These are phyloP conservation scores for Ascochyta clinopodiicola DNA, from an alignment of 2,329 filamentous ascomycete genomes.

Conservation along the genomic window DNA sequence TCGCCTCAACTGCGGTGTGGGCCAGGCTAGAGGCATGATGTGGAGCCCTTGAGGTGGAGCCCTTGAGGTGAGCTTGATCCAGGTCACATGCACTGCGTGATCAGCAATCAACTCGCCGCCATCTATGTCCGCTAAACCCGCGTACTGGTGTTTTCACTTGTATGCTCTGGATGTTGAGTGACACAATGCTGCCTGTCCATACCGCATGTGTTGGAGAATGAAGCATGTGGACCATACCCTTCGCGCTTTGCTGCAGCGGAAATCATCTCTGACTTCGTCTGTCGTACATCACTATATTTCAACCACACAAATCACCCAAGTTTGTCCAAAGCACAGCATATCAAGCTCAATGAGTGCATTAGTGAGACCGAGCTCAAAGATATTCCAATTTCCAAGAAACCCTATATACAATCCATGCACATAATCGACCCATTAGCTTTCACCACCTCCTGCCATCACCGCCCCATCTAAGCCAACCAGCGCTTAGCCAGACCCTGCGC, in stretches of 20 bases:
- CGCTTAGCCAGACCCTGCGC: conserved; percentile 21
- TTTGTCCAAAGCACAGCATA: neutral
- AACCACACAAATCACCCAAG: too few relatives aligned
- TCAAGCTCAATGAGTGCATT: conserved; percentile 9
- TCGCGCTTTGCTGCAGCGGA: too few relatives aligned
- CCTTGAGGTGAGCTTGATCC: conserved; percentile 6
- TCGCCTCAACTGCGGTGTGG: conserved; percentile 13
- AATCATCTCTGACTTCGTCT: too few relatives aligned
- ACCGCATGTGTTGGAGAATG: too few relatives aligned
- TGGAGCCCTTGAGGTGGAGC: conserved; percentile 14
- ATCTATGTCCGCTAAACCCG: conserved; percentile 5
- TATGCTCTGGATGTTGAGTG: neutral
- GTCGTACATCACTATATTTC: too few relatives aligned
- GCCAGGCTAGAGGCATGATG: conserved; percentile 7
- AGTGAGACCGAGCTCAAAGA: conserved; percentile 14
- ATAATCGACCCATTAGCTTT: neutral
- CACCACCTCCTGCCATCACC: neutral
- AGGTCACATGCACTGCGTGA: conserved; percentile 14
- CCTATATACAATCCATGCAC: conserved; percentile 10
- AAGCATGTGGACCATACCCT: too few relatives aligned
- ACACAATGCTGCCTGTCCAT: too few relatives aligned
- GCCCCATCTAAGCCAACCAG: conserved; percentile 18
- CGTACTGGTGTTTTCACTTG: neutral
- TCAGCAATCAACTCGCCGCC: conserved; percentile 1
- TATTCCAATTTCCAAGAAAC: conserved; percentile 6